Conservation (phyloP, 2,329 filamentous ascomycete genomes). For the Trichoderma koningiopsis region DNA sequence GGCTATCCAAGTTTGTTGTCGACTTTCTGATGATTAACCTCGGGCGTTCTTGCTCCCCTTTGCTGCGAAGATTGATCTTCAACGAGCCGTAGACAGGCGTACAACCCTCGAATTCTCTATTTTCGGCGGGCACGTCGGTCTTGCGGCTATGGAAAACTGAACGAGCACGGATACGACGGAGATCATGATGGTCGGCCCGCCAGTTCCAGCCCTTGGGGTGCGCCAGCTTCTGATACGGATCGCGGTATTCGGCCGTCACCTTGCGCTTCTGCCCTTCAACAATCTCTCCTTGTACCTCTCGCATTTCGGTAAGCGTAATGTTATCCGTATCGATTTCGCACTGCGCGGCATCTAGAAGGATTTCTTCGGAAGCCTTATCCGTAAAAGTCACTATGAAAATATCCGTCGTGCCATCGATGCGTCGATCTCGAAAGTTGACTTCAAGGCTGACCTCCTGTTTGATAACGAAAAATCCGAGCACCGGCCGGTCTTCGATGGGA, state of each 20-base stretch:
- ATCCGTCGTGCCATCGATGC: constrained; percentile 75
- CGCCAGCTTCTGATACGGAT: constrained; percentile 68
- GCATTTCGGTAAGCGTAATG: constrained; percentile 52
- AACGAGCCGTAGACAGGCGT: constrained; percentile 59
- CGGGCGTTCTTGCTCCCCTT: constrained; percentile 44
- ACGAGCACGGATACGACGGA: constrained; percentile 68
- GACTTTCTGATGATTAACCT: constrained; percentile 51
- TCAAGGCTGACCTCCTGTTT: constrained; percentile 90
- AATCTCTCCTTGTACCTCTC: constrained; percentile 40
- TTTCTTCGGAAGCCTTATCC: constrained; percentile 58
- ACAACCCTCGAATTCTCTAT: constrained; percentile 58
- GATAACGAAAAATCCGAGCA: constrained; percentile 58
- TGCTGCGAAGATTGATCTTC: constrained; percentile 47
- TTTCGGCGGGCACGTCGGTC: constrained; percentile 56
- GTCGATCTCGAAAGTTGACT: constrained; percentile 77
- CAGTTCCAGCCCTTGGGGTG: constrained; percentile 63
- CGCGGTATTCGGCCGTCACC: constrained; percentile 51
- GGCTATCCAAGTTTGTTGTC: constrained; percentile 36
- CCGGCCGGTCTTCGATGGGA: constrained; percentile 40
- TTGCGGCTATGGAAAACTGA: constrained; percentile 54
- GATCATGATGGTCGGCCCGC: constrained; percentile 73
- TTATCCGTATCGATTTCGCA: constrained; percentile 58
- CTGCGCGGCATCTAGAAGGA: constrained; percentile 64
- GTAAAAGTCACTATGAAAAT: constrained; percentile 72
- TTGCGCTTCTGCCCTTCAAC: constrained; percentile 43